Evolutionary conservation across 495 filamentous ascomycete species (phyloP).

Genomic region (Annulohypoxylon stygium): DNA sequence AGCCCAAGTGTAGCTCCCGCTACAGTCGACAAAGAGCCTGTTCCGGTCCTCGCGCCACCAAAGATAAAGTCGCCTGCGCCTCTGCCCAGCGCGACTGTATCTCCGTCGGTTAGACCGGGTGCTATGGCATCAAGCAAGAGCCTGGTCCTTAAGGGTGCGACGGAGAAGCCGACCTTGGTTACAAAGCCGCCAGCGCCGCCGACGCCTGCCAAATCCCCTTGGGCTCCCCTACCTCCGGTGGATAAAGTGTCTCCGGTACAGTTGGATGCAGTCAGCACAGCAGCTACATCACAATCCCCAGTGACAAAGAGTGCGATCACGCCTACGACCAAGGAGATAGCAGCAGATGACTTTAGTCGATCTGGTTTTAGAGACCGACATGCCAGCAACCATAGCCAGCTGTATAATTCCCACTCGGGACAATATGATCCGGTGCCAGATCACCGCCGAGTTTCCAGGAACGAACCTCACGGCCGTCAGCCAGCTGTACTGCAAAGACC

Average conservation of each 20-base stretch:
- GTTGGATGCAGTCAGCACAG: constrained; percentile 54
- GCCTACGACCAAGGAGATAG: constrained; percentile 80
- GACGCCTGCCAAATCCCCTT: constrained; percentile 86
- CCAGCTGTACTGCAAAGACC: constrained; percentile 85
- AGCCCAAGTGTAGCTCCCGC: constrained; percentile 54
- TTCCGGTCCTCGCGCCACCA: constrained; percentile 38
- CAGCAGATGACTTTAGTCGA: constrained; percentile 93
- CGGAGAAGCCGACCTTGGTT: constrained; percentile 81
- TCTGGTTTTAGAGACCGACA: constrained; percentile 79
- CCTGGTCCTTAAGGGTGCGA: constrained; percentile 73
- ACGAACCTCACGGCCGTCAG: constrained; percentile 75
- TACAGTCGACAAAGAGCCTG: constrained; percentile 39
- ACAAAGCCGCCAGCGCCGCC: constrained; percentile 81
- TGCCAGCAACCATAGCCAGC: constrained; percentile 71
- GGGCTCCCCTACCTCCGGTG: constrained; percentile 87
- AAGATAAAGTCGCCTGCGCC: constrained; percentile 59
- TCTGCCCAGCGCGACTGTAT: constrained; percentile 48
- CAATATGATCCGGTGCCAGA: constrained; percentile 92
- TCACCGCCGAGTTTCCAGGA: constrained; percentile 78
- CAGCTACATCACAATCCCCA: constrained; percentile 49
- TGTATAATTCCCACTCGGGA: constrained; percentile 95
- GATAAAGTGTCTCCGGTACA: constrained; percentile 81
- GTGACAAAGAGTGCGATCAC: constrained; percentile 56
- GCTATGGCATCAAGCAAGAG: constrained; percentile 62
- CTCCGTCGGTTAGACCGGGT: constrained; percentile 57